Percentiles rank a stretch among this genome's conserved stretches.
Evolutionary conservation across 2,329 filamentous ascomycete species (phyloP).

Genomic region (Emergomyces orientalis): DNA sequence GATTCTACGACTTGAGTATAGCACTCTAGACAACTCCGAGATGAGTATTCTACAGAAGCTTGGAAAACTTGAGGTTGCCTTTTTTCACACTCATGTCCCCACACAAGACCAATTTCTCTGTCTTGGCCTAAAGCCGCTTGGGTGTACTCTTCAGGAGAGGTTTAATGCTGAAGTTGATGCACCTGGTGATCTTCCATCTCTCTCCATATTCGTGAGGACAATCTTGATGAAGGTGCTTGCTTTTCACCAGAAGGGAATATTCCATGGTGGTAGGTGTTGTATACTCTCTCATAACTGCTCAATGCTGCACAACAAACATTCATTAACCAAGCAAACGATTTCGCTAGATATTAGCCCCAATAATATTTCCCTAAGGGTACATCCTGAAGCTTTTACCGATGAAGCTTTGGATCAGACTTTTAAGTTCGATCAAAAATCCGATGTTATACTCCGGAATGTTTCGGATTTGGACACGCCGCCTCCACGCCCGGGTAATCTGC

Average conservation of each 20-base stretch:
- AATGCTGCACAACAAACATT: not conserved
- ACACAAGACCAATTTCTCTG: slow-evolving; percentile 8
- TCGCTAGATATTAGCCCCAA: slow-evolving; percentile 10
- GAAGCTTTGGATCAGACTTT: slow-evolving; percentile 7
- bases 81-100: slow-evolving; percentile 9
- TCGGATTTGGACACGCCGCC: not conserved
- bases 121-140: slow-evolving; percentile 12
- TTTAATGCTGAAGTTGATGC: not conserved
- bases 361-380: slow-evolving; percentile 9
- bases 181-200: slow-evolving; percentile 2
- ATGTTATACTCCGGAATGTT: not conserved
- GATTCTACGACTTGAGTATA: slow-evolving; percentile 7
- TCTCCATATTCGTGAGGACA: slow-evolving; percentile 6
- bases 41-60: slow-evolving; percentile 10
- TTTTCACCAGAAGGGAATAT: slow-evolving; percentile 10
- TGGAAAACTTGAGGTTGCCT: slow-evolving; percentile 10
- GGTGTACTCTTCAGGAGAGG: slow-evolving; percentile 4
- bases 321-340: slow-evolving; percentile 2
- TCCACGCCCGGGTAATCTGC: slow-evolving; percentile 8
- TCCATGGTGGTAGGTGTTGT: slow-evolving; percentile 12
- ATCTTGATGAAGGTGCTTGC: slow-evolving; percentile 9
- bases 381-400: slow-evolving; percentile 9
- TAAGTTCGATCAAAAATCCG: not conserved
- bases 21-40: slow-evolving; percentile 12
- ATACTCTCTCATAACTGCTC: not conserved